phyloP scores from a whole-genome alignment of 768 basidiomycete species.

The Pholiota molesta region DNA sequence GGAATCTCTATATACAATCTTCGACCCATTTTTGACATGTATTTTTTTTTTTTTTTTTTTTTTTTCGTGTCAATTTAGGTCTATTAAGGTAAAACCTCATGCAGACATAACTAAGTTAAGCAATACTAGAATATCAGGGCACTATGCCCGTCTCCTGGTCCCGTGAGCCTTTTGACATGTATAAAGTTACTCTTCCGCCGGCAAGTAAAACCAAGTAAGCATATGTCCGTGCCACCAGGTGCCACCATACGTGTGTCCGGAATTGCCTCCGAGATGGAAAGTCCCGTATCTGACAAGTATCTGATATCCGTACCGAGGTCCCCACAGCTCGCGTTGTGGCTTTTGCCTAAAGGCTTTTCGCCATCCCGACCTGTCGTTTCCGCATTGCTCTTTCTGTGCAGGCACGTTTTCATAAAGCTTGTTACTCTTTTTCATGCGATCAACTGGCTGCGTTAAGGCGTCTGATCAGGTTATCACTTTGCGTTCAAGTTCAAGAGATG shows the following conservation, averaged over 20 bases:
- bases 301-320: background rate
- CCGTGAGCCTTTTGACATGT: background rate
- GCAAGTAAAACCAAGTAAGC: background rate
- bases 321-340: background rate
- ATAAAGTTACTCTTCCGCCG: background rate
- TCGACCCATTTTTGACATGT: background rate
- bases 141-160: too few species aligned
- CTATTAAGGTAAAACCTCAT: too few species aligned
- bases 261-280: conserved; percentile 3
- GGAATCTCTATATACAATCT: too few species aligned
- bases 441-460: background rate
- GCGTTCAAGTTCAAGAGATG: background rate
- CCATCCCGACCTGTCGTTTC: conserved; percentile 5
- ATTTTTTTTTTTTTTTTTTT: too few species aligned
- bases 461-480: background rate
- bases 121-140: too few species aligned
- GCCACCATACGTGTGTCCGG: too few species aligned
- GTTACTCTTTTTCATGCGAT: conserved; percentile 4
- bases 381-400: conserved; percentile 2
- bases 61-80: too few species aligned
- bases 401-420: conserved; percentile 8
- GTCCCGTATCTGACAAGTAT: conserved; percentile 2
- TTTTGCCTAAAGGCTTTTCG: background rate
- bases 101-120: too few species aligned
- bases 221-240: background rate